These are phyloP conservation scores for Neltuma alba DNA, from an alignment of 306 rosid genomes.

Conservation along the genomic window DNA sequence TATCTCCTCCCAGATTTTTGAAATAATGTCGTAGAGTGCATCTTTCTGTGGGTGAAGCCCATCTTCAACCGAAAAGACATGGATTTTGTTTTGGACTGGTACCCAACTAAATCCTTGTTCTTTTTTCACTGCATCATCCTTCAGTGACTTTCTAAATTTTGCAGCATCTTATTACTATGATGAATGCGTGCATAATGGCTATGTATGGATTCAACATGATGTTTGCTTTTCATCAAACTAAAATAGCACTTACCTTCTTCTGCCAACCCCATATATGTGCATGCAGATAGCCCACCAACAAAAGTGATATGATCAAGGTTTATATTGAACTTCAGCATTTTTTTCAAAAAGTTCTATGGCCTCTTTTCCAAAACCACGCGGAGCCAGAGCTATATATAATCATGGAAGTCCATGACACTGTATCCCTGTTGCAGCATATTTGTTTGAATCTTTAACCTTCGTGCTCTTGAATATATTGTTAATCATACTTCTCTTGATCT, in stretches of 20 bases:
- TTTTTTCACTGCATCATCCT: constrained; percentile 80
- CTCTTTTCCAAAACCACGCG: constrained; percentile 82
- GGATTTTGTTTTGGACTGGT: constrained; percentile 67
- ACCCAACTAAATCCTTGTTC: constrained; percentile 87
- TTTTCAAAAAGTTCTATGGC: constrained; percentile 78
- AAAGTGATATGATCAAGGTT: constrained; percentile 83
- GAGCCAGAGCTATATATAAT: constrained; percentile 81
- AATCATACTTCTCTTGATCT: constrained; percentile 63
- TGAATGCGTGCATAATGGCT: constrained; percentile 87
- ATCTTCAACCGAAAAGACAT: constrained; percentile 78
- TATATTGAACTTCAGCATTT: constrained; percentile 62
- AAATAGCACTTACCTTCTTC: constrained; percentile 67
- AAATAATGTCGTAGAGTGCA: constrained; percentile 63
- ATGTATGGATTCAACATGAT: constrained; percentile 70
- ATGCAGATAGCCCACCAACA: constrained; percentile 83
- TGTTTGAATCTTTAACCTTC: constrained; percentile 62
- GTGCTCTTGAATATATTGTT: constrained; percentile 83
- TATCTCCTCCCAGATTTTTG: constrained; percentile 76
- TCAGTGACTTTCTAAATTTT: constrained; percentile 75
- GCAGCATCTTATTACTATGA: constrained; percentile 88
- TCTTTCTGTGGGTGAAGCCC: constrained; percentile 70
- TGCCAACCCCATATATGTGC: constrained; percentile 77
- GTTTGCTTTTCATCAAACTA: constrained; percentile 64
- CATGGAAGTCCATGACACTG: constrained; percentile 87
- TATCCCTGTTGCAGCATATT: constrained; percentile 48